These are phyloP conservation scores for Colletotrichum tofieldiae DNA, from an alignment of 2,329 filamentous ascomycete species.

Conservation along the genomic window DNA sequence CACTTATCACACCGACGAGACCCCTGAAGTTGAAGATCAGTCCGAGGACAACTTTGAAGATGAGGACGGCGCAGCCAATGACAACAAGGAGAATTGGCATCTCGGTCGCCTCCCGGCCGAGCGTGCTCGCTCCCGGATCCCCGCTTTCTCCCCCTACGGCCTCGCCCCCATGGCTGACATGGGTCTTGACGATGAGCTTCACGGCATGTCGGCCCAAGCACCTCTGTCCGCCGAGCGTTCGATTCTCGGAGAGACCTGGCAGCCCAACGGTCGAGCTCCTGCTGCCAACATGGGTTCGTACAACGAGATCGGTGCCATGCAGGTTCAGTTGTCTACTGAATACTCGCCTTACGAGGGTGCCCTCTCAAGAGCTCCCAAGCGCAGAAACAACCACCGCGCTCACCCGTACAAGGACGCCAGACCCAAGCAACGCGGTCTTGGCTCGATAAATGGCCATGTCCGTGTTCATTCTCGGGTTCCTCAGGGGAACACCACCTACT, in stretches of 20 bases:
- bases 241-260: not conserved
- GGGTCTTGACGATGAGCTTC: not conserved
- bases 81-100: slow-evolving; percentile 10
- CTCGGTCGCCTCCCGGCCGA: not conserved
- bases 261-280: not conserved
- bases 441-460: not conserved
- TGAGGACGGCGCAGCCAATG: not conserved
- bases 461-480: not conserved
- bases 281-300: not conserved
- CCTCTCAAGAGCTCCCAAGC: not conserved
- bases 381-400: not conserved
- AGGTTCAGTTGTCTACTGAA: not conserved
- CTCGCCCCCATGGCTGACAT: not conserved
- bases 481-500: not conserved
- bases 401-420: slow-evolving; percentile 2
- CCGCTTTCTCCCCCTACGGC: not conserved
- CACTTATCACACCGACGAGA: not conserved
- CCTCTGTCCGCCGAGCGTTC: not conserved
- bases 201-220: not conserved
- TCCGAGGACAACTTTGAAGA: not conserved
- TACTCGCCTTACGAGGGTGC: not conserved
- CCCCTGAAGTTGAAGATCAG: slow-evolving; percentile 5
- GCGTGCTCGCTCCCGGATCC: not conserved
- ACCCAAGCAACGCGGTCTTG: not conserved
- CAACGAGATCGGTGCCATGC: not conserved